phyloP scores from a whole-genome alignment of 106 monocot genomes.

The Hemerocallis citrina region DNA sequence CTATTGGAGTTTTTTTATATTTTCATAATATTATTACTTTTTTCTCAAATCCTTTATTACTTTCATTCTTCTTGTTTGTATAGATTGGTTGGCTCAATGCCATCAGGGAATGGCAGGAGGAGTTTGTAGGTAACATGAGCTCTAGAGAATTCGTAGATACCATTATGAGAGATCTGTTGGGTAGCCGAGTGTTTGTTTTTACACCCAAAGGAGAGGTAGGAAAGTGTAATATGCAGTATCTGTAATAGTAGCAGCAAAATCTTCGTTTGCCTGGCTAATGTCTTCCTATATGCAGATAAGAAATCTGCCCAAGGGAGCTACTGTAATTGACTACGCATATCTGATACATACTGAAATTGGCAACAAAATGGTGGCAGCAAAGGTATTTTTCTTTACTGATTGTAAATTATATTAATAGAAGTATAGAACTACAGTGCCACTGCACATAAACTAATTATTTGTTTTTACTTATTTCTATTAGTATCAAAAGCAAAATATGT shows the following conservation, averaged over 20 bases:
- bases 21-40: background rate
- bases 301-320: constrained; percentile 89
- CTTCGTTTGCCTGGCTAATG: background rate
- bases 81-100: constrained; percentile 99
- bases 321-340: constrained; percentile 96
- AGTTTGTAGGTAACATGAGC: constrained; percentile 99
- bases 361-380: constrained; percentile 97
- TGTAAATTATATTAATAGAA: too few species aligned
- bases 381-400: constrained; percentile 30
- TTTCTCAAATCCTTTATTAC: too few species aligned
- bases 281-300: constrained; percentile 54
- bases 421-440: too few species aligned
- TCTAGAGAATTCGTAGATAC: constrained; percentile 99
- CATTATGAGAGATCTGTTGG: constrained; percentile 70
- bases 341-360: constrained; percentile 92
- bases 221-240: background rate
- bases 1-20: background rate
- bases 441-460: too few species aligned
- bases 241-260: background rate
- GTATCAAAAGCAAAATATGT: too few species aligned
- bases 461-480: too few species aligned
- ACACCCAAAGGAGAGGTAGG: constrained; percentile 97
- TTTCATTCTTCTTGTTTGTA: background rate
- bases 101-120: constrained; percentile 98
- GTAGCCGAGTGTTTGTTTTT: constrained; percentile 95